A percentile compares a stretch with the other conserved stretches of the same genome.
phyloP scores from a whole-genome alignment of 495 filamentous ascomycete species.

The Aspergillus incahuasiensis region DNA sequence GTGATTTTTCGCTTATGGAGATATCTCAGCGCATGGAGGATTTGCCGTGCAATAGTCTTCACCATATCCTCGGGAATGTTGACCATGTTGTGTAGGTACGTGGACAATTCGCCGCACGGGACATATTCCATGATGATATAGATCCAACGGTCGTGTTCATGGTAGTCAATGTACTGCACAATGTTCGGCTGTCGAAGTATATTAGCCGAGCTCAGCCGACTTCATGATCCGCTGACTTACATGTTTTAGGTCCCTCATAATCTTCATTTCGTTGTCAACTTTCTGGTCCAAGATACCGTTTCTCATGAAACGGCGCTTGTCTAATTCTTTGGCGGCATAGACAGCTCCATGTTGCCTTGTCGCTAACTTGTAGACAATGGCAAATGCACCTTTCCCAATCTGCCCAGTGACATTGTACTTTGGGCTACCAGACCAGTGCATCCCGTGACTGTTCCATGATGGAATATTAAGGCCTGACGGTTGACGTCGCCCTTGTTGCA shows the following conservation, averaged over 20 bases:
- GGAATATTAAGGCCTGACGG: conserved; percentile 27
- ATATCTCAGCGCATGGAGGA: conserved; percentile 80
- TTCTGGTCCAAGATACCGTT: conserved; percentile 78
- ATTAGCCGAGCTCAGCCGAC: conserved; percentile 3
- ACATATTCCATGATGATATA: conserved; percentile 98
- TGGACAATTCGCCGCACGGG: conserved; percentile 76
- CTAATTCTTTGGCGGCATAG: conserved; percentile 86
- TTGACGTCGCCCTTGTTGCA: conserved; percentile 22
- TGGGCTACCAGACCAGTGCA: conserved; percentile 76
- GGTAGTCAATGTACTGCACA: conserved; percentile 80
- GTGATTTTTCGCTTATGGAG: conserved; percentile 83
- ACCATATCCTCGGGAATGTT: conserved; percentile 63
- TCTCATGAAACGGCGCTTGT: conserved; percentile 84
- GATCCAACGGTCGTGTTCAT: conserved; percentile 70
- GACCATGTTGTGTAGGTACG: conserved; percentile 54
- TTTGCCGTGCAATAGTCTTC: conserved; percentile 66
- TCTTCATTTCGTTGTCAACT: conserved; percentile 90
- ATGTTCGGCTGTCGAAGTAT: conserved; percentile 66
- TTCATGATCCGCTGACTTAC: conserved; percentile 45
- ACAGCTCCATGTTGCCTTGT: conserved; percentile 72
- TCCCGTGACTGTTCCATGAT: conserved; percentile 45
- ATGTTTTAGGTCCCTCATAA: conserved; percentile 80
- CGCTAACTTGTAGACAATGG: conserved; percentile 81
- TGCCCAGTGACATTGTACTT: conserved; percentile 76
- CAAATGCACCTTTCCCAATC: conserved; percentile 92